Evolutionary conservation across 495 filamentous ascomycete genomes (phyloP).

Genomic region (Sabuloglossum arenarium): DNA sequence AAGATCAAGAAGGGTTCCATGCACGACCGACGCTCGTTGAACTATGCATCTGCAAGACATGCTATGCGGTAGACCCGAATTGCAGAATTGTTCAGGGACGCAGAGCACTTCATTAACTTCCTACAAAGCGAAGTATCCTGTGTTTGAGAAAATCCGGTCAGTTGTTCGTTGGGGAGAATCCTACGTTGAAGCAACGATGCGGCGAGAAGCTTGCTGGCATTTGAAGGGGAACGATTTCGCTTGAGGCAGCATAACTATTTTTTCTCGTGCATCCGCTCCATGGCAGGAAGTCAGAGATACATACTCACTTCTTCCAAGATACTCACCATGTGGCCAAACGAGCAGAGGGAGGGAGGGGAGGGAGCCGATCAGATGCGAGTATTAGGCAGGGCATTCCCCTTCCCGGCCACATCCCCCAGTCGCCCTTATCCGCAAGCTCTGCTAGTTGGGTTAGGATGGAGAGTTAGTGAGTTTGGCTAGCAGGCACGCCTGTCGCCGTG

Average conservation of each 20-base stretch:
- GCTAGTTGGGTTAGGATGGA: too few species aligned
- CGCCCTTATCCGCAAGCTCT: neutral
- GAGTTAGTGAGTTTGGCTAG: too few species aligned
- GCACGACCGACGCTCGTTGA: neutral
- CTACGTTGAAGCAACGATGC: neutral
- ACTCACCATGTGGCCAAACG: neutral
- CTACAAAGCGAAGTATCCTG: neutral
- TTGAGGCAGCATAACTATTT: neutral
- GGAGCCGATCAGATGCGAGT: neutral
- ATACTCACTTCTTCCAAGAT: neutral
- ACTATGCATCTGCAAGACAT: conserved; percentile 1
- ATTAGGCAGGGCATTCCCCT: neutral
- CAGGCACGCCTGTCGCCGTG: neutral
- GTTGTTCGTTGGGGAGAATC: neutral
- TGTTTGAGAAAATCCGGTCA: neutral
- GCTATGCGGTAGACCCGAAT: neutral
- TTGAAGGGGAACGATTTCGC: neutral
- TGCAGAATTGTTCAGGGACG: neutral
- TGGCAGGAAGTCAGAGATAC: neutral
- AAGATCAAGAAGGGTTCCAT: neutral
- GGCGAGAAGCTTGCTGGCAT: neutral
- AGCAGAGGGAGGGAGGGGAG: neutral
- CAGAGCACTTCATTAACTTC: neutral
- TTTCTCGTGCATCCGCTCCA: neutral
- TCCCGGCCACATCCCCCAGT: neutral